Conservation (phyloP, 208 protist species). For the Trypanosoma theileri region DNA sequence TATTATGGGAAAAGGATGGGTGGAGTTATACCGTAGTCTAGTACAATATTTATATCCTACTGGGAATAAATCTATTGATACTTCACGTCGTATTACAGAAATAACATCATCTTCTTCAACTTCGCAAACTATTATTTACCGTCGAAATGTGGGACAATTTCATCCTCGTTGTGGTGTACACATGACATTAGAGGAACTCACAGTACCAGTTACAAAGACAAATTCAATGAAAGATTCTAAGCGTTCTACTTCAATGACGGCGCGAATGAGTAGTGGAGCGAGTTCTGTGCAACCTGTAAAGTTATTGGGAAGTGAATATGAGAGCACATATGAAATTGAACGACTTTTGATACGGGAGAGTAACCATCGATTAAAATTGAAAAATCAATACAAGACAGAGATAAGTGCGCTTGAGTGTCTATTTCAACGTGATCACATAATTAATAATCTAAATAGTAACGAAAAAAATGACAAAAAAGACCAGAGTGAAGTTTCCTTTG, state of each 20-base stretch:
- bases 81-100: too few species aligned
- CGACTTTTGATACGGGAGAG: constrained; percentile 56
- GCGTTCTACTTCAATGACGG: too few species aligned
- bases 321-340: constrained; percentile 47
- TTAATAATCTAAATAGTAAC: neutral
- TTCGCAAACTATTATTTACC: too few species aligned
- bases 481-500: neutral
- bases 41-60: too few species aligned
- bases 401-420: constrained; percentile 11
- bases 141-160: too few species aligned
- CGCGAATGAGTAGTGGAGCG: neutral
- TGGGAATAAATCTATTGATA: too few species aligned
- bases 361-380: constrained; percentile 25
- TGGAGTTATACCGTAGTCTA: constrained; percentile 16
- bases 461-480: neutral
- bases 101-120: too few species aligned
- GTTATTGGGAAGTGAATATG: constrained; percentile 8
- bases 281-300: neutral
- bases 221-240: too few species aligned
- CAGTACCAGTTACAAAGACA: too few species aligned
- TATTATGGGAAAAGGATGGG: constrained; percentile 18
- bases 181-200: too few species aligned
- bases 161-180: too few species aligned
- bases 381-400: constrained; percentile 21
- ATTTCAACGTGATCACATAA: constrained; percentile 8